These are phyloP conservation scores for Cerrena zonata DNA, from an alignment of 1,284 basidiomycete genomes.

Conservation along the genomic window DNA sequence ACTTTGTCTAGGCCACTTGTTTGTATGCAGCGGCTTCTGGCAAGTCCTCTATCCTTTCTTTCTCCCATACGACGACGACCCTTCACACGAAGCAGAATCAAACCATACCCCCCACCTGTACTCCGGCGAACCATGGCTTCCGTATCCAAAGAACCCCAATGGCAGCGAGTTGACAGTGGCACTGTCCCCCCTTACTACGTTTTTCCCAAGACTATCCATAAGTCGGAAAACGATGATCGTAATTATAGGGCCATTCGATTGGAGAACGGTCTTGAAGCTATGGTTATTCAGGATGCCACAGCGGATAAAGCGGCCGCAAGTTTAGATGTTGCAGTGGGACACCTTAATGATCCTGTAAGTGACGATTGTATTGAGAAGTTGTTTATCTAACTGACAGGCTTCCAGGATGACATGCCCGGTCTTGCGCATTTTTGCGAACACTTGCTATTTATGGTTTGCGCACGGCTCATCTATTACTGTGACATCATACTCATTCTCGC, in stretches of 20 bases:
- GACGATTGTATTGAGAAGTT: neutral
- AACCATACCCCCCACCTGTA: neutral
- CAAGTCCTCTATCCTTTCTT: slow-evolving; percentile 9
- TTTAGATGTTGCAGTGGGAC: slow-evolving; percentile 92
- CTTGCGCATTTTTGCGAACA: slow-evolving; percentile 94
- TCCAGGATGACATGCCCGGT: slow-evolving; percentile 78
- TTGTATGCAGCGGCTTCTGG: slow-evolving; percentile 19
- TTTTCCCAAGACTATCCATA: slow-evolving; percentile 66
- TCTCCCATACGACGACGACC: slow-evolving; percentile 1
- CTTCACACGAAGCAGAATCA: neutral
- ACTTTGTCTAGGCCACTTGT: too few relatives aligned
- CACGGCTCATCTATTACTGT: neutral
- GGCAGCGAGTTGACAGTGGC: slow-evolving; percentile 16
- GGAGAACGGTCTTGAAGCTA: slow-evolving; percentile 82
- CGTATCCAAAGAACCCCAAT: slow-evolving; percentile 13
- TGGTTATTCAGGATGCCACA: slow-evolving; percentile 80
- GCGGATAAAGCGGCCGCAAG: slow-evolving; percentile 95
- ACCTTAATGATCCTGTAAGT: slow-evolving; percentile 87
- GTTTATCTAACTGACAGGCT: slow-evolving; percentile 4
- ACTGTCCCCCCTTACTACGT: slow-evolving; percentile 28
- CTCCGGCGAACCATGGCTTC: slow-evolving; percentile 11
- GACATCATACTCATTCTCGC: neutral
- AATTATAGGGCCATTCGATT: slow-evolving; percentile 80
- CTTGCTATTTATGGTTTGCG: slow-evolving; percentile 82
- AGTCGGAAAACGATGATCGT: slow-evolving; percentile 72